Conservation (phyloP, 1,284 basidiomycete species). For the Microbotryum saponariae region DNA sequence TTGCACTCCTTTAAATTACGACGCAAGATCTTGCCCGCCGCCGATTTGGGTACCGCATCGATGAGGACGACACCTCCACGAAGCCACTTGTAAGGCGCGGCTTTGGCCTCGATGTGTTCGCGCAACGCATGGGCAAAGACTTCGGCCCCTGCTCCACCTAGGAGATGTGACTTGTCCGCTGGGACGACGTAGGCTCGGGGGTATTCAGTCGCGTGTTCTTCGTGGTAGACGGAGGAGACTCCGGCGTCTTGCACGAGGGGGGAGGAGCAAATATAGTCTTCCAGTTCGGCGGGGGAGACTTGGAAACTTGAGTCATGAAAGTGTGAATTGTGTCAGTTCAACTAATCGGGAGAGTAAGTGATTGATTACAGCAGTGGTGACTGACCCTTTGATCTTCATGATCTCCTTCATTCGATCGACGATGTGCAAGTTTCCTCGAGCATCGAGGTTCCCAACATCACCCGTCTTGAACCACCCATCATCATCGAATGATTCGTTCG, state of each 20-base stretch:
- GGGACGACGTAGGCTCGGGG: conserved; percentile 34
- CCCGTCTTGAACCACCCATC: conserved; percentile 38
- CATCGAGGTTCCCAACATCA: conserved; percentile 38
- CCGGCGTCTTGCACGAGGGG: conserved; percentile 38
- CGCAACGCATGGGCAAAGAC: conserved; percentile 22
- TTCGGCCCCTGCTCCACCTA: conserved; percentile 9
- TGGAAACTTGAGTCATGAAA: conserved; percentile 33
- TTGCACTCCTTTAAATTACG: conserved; percentile 29
- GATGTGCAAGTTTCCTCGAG: conserved; percentile 32
- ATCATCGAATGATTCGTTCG: conserved; percentile 32
- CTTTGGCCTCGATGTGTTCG: conserved; percentile 27
- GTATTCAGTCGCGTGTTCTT: conserved; percentile 36
- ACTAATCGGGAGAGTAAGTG: background rate
- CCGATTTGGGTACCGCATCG: conserved; percentile 25
- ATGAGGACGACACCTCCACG: conserved; percentile 28
- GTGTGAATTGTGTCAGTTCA: background rate
- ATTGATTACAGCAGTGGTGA: background rate
- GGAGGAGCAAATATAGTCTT: conserved; percentile 36
- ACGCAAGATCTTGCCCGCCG: conserved; percentile 29
- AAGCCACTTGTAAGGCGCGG: conserved; percentile 32
- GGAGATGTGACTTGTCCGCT: conserved; percentile 24
- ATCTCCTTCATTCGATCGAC: conserved; percentile 37
- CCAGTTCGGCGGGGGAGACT: conserved; percentile 39
- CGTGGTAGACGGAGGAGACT: conserved; percentile 32
- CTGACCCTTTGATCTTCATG: conserved; percentile 38